These are phyloP conservation scores for Lagerstroemia speciosa DNA, from an alignment of 345 rosid genomes.

Conservation along the genomic window DNA sequence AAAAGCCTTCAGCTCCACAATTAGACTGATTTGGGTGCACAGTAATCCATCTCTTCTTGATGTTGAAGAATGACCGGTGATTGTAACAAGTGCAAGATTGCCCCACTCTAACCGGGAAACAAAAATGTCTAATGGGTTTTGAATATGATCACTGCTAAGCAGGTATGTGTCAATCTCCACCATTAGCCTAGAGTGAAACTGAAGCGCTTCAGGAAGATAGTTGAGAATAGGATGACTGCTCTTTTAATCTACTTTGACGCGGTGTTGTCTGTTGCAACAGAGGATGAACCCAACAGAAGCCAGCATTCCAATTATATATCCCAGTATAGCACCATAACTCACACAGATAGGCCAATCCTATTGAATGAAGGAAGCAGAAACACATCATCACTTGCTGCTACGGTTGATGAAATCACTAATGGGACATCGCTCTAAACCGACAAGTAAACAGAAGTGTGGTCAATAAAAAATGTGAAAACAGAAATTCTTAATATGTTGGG, in stretches of 20 bases:
- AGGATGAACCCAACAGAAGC: conserved; percentile 28
- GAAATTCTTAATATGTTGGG: not conserved
- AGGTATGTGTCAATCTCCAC: not conserved
- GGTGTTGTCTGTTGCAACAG: conserved; percentile 16
- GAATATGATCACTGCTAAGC: not conserved
- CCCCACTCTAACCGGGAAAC: not conserved
- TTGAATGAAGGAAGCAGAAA: not conserved
- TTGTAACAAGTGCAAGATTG: not conserved
- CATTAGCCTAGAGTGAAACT: not conserved
- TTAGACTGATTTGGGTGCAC: not conserved
- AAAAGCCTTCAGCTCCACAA: not conserved
- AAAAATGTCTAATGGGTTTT: not conserved
- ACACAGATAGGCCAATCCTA: conserved; percentile 96
- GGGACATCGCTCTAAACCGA: not conserved
- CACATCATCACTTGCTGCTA: not conserved
- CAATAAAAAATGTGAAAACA: not conserved
- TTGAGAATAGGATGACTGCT: not conserved
- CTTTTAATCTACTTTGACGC: conserved; percentile 18
- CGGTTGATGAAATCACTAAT: not conserved
- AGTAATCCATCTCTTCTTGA: not conserved
- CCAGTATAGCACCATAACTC: conserved; percentile 58
- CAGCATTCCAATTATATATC: conserved; percentile 42
- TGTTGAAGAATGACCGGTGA: not conserved
- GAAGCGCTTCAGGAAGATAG: not conserved
- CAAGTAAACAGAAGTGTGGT: not conserved